Evolutionary conservation across 148 eudicot genomes (phyloP), one percentile per base, ranked within the genome.

Genomic region (Spergularia bocconei): DNA sequence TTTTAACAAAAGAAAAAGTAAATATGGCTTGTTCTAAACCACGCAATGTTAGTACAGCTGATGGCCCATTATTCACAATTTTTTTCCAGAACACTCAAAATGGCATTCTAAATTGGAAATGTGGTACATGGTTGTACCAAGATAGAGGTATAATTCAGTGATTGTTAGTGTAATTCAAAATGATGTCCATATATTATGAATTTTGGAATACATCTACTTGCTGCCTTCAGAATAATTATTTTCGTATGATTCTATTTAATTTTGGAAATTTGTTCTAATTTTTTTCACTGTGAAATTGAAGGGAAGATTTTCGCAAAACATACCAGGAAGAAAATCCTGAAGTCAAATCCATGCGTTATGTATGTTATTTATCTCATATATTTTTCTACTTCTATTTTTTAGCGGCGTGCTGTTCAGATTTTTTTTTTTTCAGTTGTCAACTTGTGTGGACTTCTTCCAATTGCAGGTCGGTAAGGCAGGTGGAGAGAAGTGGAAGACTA

Each of bases 401-500:
- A 38, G 16, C 21, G 61, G 2, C 16, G 23, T 64, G 33, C 66
- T 50, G 54, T 29, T 19, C 29, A 17, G 19, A 57, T 8, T 57
- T 57, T 0, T 20, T 57, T 0, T 20, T 58, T 73, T 74, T 33
- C 7, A 39, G 1, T 76, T 44, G 13, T 58, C 20, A 63, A 36
- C 33, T 38, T 51, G 47, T 69, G 14, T 41, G 6, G 23, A 44
- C 10, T 23, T 41, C 74, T 69, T 70, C 29, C 54, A 61, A 59
- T 61, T 67, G 69, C 84, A 93, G 98, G 55, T 93, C 71, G 97
- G 94, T 67, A 93, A 93, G 82, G 95, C 93, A 75, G 85, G 97
- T 80, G 98, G 98, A 69, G 93, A 87, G 80, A 93, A 90, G 85
- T 93, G 98, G 98, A 91, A 84, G 73, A 82, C 84, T 62, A 91